Conservation (phyloP, 768 basidiomycete genomes). For the Lentinula boryana region DNA sequence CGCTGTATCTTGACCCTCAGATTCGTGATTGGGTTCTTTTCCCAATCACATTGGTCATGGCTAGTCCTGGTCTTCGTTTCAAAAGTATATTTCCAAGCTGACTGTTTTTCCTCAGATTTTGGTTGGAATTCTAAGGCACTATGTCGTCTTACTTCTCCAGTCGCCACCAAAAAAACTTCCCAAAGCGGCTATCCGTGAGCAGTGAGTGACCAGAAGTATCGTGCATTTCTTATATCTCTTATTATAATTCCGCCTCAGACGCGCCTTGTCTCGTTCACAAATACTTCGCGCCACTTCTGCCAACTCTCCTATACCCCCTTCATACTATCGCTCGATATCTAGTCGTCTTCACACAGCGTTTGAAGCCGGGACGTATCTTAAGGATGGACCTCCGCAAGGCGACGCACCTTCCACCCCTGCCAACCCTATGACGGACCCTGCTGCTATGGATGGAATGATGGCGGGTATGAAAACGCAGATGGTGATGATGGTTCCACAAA, state of each 20-base stretch:
- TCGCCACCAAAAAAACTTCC: slow-evolving; percentile 77
- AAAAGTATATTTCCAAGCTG: background rate
- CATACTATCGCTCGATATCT: slow-evolving; percentile 71
- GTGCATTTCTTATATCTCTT: slow-evolving; percentile 5
- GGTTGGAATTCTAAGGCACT: slow-evolving; percentile 89
- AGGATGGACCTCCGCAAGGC: slow-evolving; percentile 70
- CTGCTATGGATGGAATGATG: slow-evolving; percentile 98
- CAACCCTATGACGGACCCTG: slow-evolving; percentile 85
- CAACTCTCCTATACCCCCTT: slow-evolving; percentile 73
- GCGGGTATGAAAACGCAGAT: slow-evolving; percentile 98
- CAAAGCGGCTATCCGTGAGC: slow-evolving; percentile 80
- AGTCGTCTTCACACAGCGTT: slow-evolving; percentile 68
- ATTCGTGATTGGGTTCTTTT: slow-evolving; percentile 94
- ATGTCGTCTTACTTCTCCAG: slow-evolving; percentile 83
- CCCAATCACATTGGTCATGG: slow-evolving; percentile 97
- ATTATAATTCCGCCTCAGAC: slow-evolving; percentile 34
- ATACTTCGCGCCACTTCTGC: slow-evolving; percentile 78
- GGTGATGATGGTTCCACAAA: slow-evolving; percentile 98
- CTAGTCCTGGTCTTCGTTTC: slow-evolving; percentile 25
- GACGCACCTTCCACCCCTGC: slow-evolving; percentile 55
- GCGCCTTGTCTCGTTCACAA: slow-evolving; percentile 75
- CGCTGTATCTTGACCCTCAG: slow-evolving; percentile 84
- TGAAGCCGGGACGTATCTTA: slow-evolving; percentile 74
- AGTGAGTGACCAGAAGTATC: slow-evolving; percentile 45
- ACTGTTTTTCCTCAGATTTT: slow-evolving; percentile 53